Conservation (phyloP, 163 green algal species). For the Coccomyxa subellipsoidea region DNA sequence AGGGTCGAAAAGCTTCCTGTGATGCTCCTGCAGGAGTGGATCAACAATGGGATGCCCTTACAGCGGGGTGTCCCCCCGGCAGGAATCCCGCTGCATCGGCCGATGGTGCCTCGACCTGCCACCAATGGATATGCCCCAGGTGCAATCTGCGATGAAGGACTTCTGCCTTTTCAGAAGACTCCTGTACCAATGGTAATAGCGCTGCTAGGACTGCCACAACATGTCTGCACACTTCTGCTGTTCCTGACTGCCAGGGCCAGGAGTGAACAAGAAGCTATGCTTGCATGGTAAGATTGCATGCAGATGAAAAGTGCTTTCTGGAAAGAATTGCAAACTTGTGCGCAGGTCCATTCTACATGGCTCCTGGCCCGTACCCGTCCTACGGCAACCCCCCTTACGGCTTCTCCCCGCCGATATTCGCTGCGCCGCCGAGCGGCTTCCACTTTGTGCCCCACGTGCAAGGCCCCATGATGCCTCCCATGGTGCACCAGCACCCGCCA, state of each 20-base stretch:
- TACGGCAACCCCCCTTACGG: not conserved
- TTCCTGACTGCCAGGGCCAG: too few species aligned
- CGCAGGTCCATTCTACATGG: not conserved
- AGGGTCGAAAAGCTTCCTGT: not conserved
- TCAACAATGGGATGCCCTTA: not conserved
- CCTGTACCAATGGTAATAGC: too few species aligned
- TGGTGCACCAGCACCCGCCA: not conserved
- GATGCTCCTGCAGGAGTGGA: not conserved
- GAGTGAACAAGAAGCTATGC: too few species aligned
- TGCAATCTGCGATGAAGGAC: too few species aligned
- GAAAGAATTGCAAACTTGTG: too few species aligned
- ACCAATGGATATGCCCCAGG: not conserved
- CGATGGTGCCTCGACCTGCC: not conserved
- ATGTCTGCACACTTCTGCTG: too few species aligned
- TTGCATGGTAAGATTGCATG: too few species aligned
- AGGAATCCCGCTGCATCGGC: not conserved
- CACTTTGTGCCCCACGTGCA: not conserved
- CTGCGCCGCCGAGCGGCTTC: not conserved
- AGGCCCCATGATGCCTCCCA: not conserved
- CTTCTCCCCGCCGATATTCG: not conserved
- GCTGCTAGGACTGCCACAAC: too few species aligned
- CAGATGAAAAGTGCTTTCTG: too few species aligned
- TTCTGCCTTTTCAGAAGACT: too few species aligned
- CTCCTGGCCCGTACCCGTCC: not conserved
- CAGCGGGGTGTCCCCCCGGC: not conserved